A percentile compares a stretch with the other conserved stretches of the same genome.
phyloP scores from a whole-genome alignment of 2,329 filamentous ascomycete genomes.

The Neonectria coccinea region DNA sequence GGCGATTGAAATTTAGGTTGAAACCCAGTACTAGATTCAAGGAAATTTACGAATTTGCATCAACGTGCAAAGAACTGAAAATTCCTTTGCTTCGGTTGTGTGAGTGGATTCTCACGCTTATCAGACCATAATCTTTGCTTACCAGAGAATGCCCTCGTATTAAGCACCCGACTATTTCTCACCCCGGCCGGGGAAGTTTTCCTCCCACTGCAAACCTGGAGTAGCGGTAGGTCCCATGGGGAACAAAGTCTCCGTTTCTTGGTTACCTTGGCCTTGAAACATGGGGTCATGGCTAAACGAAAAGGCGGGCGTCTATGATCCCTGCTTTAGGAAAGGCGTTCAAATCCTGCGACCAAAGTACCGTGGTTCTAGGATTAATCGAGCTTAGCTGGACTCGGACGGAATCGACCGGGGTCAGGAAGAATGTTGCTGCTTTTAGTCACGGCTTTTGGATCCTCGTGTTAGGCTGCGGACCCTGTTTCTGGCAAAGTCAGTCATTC shows the following conservation, averaged over 20 bases:
- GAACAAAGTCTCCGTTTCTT: background rate
- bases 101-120: background rate
- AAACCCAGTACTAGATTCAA: too few relatives aligned
- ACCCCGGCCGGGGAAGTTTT: background rate
- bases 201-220: background rate
- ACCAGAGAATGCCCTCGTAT: background rate
- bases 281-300: background rate
- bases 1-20: too few relatives aligned
- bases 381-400: conserved; percentile 1
- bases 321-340: conserved; percentile 3
- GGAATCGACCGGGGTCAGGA: background rate
- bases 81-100: too few relatives aligned
- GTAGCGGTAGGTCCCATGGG: background rate
- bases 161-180: background rate
- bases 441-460: background rate
- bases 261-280: background rate
- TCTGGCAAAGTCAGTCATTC: background rate
- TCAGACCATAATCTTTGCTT: background rate
- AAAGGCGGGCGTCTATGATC: background rate
- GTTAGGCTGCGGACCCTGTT: conserved; percentile 15
- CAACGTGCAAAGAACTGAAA: too few relatives aligned
- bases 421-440: background rate
- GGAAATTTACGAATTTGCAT: background rate
- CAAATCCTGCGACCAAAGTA: background rate
- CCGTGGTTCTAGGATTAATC: background rate